phyloP scores from a whole-genome alignment of 2,329 filamentous ascomycete genomes.

The Ascochyta lentis region DNA sequence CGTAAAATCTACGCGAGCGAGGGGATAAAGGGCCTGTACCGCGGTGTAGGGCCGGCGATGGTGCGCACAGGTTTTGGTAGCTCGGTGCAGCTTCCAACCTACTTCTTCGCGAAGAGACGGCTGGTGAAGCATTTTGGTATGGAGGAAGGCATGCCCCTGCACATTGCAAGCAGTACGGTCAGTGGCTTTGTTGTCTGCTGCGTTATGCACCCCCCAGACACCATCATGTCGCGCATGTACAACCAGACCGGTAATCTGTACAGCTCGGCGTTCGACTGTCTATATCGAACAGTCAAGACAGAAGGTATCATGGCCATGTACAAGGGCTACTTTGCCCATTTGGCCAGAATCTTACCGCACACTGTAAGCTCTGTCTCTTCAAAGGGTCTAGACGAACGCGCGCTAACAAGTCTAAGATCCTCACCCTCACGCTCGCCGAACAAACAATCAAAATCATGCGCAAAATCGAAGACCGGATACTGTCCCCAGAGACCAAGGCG shows the following conservation, averaged over 20 bases:
- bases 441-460: conserved; percentile 95
- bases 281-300: conserved; percentile 87
- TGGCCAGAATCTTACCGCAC: conserved; percentile 92
- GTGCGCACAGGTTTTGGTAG: conserved; percentile 94
- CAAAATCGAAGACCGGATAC: conserved; percentile 71
- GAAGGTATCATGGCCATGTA: conserved; percentile 94
- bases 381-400: not conserved
- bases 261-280: conserved; percentile 87
- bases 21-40: conserved; percentile 82
- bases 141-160: conserved; percentile 87
- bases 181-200: conserved; percentile 97
- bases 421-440: conserved; percentile 91
- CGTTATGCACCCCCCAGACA: conserved; percentile 98
- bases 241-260: conserved; percentile 99
- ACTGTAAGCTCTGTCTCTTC: conserved; percentile 61
- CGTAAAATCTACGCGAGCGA: conserved; percentile 78
- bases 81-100: conserved; percentile 94
- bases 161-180: conserved; percentile 84
- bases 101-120: conserved; percentile 94
- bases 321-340: conserved; percentile 95
- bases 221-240: conserved; percentile 98
- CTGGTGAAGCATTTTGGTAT: conserved; percentile 83
- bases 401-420: conserved; percentile 61
- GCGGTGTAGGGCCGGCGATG: conserved; percentile 92
- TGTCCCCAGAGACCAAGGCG: conserved; percentile 56